Evolutionary conservation across 2,329 filamentous ascomycete genomes (phyloP).

Genomic region (Chaetomium strumarium): DNA sequence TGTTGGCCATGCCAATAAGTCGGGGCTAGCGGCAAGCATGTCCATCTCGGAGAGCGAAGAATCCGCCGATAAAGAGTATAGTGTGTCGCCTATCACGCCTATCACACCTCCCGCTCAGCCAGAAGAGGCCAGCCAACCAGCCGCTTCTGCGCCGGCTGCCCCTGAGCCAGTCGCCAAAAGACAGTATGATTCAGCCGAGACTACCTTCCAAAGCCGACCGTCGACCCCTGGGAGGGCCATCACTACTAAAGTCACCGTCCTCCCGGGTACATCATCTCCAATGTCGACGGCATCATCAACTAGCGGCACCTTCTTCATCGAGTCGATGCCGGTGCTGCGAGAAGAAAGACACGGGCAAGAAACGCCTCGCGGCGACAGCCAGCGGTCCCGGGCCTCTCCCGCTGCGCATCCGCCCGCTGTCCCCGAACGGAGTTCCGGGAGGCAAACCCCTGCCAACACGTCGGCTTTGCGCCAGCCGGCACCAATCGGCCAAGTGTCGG

Average conservation of each 20-base stretch:
- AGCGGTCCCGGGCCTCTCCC: constrained; percentile 7
- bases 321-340: constrained; percentile 33
- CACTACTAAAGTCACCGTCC: constrained; percentile 34
- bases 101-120: constrained; percentile 5
- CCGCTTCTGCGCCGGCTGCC: constrained; percentile 6
- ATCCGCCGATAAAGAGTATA: constrained; percentile 22
- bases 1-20: constrained; percentile 20
- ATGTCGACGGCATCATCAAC: constrained; percentile 12
- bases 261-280: constrained; percentile 29
- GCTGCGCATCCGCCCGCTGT: constrained; percentile 20
- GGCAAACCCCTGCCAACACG: constrained; percentile 21
- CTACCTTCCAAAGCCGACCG: constrained; percentile 17
- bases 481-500: constrained; percentile 35
- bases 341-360: constrained; percentile 26
- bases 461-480: constrained; percentile 21
- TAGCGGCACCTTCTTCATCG: constrained; percentile 30
- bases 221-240: constrained; percentile 24
- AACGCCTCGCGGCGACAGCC: constrained; percentile 15
- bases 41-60: constrained; percentile 44
- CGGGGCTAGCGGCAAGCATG: constrained; percentile 20
- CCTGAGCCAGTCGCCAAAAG: constrained; percentile 12
- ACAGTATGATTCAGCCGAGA: constrained; percentile 11
- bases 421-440: constrained; percentile 26
- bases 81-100: constrained; percentile 14
- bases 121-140: background rate